Evolutionary conservation across 2,329 filamentous ascomycete genomes (phyloP).

Genomic region (Neonectria faginata): DNA sequence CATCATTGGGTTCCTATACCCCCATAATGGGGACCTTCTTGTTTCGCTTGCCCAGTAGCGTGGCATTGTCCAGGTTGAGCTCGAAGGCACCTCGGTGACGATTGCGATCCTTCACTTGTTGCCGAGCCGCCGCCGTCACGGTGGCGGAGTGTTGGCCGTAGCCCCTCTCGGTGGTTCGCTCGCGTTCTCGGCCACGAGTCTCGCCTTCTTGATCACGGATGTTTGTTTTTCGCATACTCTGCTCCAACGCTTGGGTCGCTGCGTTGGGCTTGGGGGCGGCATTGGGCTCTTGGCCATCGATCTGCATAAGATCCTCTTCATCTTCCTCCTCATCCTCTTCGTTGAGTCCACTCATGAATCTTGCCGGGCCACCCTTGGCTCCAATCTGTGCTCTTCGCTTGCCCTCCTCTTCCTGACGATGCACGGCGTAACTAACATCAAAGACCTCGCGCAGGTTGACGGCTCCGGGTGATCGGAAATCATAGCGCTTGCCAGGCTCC

Average conservation of each 20-base stretch:
- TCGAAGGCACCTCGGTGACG: conserved; percentile 87
- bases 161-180: conserved; percentile 65
- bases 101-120: conserved; percentile 77
- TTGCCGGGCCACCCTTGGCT: conserved; percentile 74
- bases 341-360: conserved; percentile 71
- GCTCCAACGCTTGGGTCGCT: conserved; percentile 78
- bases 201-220: conserved; percentile 65
- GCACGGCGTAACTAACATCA: conserved; percentile 97
- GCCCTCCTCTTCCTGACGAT: conserved; percentile 94
- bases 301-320: conserved; percentile 62
- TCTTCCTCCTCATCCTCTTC: conserved; percentile 74
- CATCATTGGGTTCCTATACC: conserved; percentile 46
- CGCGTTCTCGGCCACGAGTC: conserved; percentile 50
- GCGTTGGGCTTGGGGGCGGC: conserved; percentile 56
- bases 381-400: conserved; percentile 89
- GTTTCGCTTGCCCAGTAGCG: conserved; percentile 79
- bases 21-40: conserved; percentile 64
- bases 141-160: conserved; percentile 91
- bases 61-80: conserved; percentile 90
- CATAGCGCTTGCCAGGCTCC: conserved; percentile 76
- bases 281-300: conserved; percentile 67
- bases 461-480: conserved; percentile 95
- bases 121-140: conserved; percentile 84
- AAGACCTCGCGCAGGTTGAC: conserved; percentile 98
- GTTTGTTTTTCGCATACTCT: conserved; percentile 86